phyloP scores from a whole-genome alignment of 768 basidiomycete genomes.

The Ramaria rubella region DNA sequence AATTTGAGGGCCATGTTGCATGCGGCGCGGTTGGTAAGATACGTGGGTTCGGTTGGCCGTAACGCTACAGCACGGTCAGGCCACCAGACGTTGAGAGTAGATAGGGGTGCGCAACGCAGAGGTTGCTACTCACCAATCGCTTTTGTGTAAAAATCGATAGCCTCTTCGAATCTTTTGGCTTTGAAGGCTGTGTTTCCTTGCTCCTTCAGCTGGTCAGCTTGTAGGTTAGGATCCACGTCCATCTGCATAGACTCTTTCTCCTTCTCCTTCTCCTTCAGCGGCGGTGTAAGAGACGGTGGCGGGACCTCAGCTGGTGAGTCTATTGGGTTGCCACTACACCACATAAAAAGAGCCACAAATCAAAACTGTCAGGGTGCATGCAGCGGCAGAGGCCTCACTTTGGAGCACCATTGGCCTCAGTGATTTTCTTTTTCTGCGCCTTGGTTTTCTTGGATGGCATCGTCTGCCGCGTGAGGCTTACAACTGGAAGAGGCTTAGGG shows the following conservation, averaged over 20 bases:
- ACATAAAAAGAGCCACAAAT: background rate
- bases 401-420: background rate
- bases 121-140: constrained; percentile 52
- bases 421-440: background rate
- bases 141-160: constrained; percentile 67
- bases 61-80: constrained; percentile 36
- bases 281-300: background rate
- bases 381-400: background rate
- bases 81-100: background rate
- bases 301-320: background rate
- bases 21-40: constrained; percentile 81
- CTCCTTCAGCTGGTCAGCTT: constrained; percentile 57
- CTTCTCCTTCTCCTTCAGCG: background rate
- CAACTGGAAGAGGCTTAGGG: too few species aligned
- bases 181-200: constrained; percentile 73
- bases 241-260: background rate
- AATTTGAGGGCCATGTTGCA: constrained; percentile 77
- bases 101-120: background rate
- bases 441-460: constrained; percentile 3
- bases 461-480: too few species aligned
- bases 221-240: constrained; percentile 10
- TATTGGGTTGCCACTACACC: background rate
- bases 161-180: constrained; percentile 53
- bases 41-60: constrained; percentile 62
- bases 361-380: background rate